Conservation (phyloP, 768 basidiomycete genomes). For the Tephrocybe sp. region DNA sequence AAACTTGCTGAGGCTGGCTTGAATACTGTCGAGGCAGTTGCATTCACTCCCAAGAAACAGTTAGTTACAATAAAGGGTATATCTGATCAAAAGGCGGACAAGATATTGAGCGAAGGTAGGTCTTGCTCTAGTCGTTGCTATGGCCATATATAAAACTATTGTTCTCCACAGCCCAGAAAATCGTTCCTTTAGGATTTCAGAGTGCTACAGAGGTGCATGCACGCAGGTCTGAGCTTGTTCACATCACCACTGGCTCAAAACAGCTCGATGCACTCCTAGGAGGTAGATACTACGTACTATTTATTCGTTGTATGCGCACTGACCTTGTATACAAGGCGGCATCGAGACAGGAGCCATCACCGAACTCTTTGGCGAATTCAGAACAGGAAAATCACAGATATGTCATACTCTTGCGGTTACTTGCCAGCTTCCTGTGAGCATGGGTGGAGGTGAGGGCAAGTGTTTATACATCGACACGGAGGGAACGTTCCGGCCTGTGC, state of each 20-base stretch:
- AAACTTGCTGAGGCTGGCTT: constrained; percentile 91
- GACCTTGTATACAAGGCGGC: constrained; percentile 54
- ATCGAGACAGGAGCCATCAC: constrained; percentile 99
- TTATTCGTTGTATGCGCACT: constrained; percentile 8
- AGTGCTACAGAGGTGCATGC: constrained; percentile 98
- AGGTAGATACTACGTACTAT: constrained; percentile 41
- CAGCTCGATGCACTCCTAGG: constrained; percentile 94
- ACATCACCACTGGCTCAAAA: constrained; percentile 95
- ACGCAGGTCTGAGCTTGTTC: constrained; percentile 89
- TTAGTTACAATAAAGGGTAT: constrained; percentile 93
- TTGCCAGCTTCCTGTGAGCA: constrained; percentile 93
- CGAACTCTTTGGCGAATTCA: constrained; percentile 96
- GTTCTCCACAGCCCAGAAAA: constrained; percentile 72
- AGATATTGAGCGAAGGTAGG: constrained; percentile 88
- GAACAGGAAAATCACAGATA: constrained; percentile 97
- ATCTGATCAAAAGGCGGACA: constrained; percentile 95
- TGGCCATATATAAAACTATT: constrained; percentile 6
- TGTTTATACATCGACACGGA: constrained; percentile 99
- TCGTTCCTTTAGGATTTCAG: constrained; percentile 95
- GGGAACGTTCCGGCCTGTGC: constrained; percentile 96
- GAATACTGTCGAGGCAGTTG: constrained; percentile 93
- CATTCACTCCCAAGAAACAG: constrained; percentile 94
- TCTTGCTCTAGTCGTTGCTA: background rate
- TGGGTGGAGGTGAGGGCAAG: constrained; percentile 99
- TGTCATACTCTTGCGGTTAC: constrained; percentile 98